Evolutionary conservation across 1,284 basidiomycete species (phyloP).

Genomic region (Ustilago hordei): DNA sequence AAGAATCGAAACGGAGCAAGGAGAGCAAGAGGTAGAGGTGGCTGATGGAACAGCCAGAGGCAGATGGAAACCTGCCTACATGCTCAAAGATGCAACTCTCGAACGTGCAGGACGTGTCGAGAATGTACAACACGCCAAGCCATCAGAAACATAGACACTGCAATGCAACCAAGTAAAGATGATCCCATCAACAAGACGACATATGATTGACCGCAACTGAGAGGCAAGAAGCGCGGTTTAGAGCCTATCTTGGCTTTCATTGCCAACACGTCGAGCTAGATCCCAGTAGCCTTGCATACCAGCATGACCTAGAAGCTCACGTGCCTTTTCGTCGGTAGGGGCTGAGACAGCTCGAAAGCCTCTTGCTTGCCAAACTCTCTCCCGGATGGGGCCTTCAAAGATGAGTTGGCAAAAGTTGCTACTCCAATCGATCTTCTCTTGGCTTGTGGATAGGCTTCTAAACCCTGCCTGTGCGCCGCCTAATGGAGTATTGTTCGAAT

Average conservation of each 20-base stretch:
- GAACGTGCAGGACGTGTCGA: conserved; percentile 76
- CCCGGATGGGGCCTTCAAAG: conserved; percentile 90
- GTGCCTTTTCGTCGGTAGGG: conserved; percentile 85
- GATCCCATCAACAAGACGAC: too few species aligned
- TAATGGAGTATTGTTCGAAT: conserved; percentile 38
- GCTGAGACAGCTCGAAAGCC: conserved; percentile 77
- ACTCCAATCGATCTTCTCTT: conserved; percentile 74
- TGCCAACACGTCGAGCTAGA: conserved; percentile 76
- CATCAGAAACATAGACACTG: too few species aligned
- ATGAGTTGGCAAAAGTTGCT: conserved; percentile 90
- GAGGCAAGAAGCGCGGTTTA: background rate
- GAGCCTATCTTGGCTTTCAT: conserved; percentile 15
- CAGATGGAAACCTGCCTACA: conserved; percentile 79
- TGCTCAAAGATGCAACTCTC: conserved; percentile 79
- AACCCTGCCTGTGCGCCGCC: conserved; percentile 30
- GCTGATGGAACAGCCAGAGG: conserved; percentile 45
- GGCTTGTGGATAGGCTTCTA: conserved; percentile 16
- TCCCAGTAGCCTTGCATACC: conserved; percentile 93
- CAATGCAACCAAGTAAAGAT: too few species aligned
- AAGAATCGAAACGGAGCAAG: conserved; percentile 59
- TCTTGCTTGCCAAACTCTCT: conserved; percentile 72
- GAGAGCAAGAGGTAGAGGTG: conserved; percentile 10
- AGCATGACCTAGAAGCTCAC: conserved; percentile 80
- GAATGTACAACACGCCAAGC: conserved; percentile 10
- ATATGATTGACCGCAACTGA: background rate